phyloP scores from a whole-genome alignment of 805 yeast species.

The Nematodospora valgi region DNA sequence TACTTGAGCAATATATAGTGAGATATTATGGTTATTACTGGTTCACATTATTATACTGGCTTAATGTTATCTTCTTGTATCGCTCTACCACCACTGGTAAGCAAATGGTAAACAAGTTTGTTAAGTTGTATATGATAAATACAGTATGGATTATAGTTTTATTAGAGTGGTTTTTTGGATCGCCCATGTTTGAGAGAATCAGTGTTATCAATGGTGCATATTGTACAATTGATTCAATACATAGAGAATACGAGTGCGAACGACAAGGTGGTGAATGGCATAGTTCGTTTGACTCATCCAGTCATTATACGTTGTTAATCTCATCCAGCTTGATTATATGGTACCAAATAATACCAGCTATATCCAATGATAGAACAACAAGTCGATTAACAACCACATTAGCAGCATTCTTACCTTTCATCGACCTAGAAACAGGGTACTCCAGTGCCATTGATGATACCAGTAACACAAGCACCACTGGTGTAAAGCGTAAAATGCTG shows the following conservation, averaged over 20 bases:
- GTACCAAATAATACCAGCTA: slow-evolving; percentile 6
- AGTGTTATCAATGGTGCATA: slow-evolving; percentile 37
- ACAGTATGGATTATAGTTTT: slow-evolving; percentile 5
- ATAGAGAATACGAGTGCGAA: slow-evolving; percentile 12
- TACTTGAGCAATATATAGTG: slow-evolving; percentile 21
- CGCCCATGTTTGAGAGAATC: slow-evolving; percentile 29
- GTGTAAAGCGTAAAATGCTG: too few species aligned
- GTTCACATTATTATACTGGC: slow-evolving; percentile 19
- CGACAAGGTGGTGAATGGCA: slow-evolving; percentile 37
- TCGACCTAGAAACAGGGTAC: slow-evolving; percentile 1
- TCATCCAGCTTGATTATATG: slow-evolving; percentile 39
- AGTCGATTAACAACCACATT: slow-evolving; percentile 3
- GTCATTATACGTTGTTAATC: slow-evolving; percentile 47
- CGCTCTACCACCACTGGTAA: too few species aligned
- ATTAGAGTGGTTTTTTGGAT: slow-evolving; percentile 33
- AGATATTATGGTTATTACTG: slow-evolving; percentile 25
- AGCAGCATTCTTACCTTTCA: background rate
- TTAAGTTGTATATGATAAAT: slow-evolving; percentile 5
- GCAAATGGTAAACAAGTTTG: background rate
- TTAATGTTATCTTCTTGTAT: background rate
- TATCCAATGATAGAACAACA: too few species aligned
- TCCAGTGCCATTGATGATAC: background rate
- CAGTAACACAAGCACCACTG: background rate
- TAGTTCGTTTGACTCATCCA: slow-evolving; percentile 52
- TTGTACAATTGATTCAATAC: slow-evolving; percentile 21